Evolutionary conservation across 2,329 filamentous ascomycete species (phyloP), one percentile per base, ranked within the genome.

Genomic region (Allantophomopsis lycopodina): DNA sequence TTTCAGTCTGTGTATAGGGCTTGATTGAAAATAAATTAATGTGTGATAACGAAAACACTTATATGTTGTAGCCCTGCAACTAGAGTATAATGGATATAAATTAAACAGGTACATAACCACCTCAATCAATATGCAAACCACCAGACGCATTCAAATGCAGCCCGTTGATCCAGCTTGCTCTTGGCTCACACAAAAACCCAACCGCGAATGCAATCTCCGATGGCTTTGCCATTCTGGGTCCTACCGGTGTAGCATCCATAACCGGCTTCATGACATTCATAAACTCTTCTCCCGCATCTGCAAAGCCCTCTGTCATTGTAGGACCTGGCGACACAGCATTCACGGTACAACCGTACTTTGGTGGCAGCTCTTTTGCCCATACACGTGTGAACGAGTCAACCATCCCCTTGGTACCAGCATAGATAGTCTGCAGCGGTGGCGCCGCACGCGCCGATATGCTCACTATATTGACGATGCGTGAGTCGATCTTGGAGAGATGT

Each of bases 351-450:
- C 59, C 59, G 45, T 66, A 66, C 40, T 60, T 60, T 1, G 55
- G 60, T 13, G 63, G 61, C 30, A 67, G 49, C 44, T 68, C 64
- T 21, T 42, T 48, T 5, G 48, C 48, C 60, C 65, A 67, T 32
- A 56, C 57, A 17, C 56, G 52, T 1, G 65, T 69, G 40, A 68
- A 65, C 2, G 56, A 57, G 44, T 68, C 65, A 1, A 66, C 55
- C 61, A 67, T 66, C n/a, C 61, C 63, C 47, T 69, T 69, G 7
- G 61, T 66, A 0, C 64, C 64, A 3, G 63, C 62, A 46, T 69
- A 69, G 42, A 69, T 63, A n/a, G 62, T 66, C 45, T 63, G 60
- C 42, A 54, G 48, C 8, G 58, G 40, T 6, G 59, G 58, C 2
- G 54, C 55, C 13, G 45, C 58, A 5, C 56, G 50, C 21, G 59